Evolutionary conservation across 768 basidiomycete species (phyloP).

Genomic region (Cubamyces lactineus): DNA sequence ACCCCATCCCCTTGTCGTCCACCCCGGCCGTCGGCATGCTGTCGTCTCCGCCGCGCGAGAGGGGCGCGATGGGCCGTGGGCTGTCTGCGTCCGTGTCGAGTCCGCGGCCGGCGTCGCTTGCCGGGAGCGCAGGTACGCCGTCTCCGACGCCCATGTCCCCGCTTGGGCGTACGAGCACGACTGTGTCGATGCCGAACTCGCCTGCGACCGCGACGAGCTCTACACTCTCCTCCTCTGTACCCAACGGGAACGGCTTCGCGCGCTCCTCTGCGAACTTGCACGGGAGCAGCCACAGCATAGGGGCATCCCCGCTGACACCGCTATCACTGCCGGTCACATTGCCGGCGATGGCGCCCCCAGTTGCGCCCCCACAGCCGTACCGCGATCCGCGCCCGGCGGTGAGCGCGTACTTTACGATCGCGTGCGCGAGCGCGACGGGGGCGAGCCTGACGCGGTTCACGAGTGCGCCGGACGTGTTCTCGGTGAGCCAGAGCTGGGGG

Average conservation of each 20-base stretch:
- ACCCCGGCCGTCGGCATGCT: slow-evolving; percentile 40
- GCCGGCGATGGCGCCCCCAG: slow-evolving; percentile 49
- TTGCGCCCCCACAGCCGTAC: slow-evolving; percentile 67
- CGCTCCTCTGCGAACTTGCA: slow-evolving; percentile 22
- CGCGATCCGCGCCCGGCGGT: slow-evolving; percentile 73
- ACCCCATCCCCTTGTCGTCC: slow-evolving; percentile 77
- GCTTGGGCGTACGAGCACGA: slow-evolving; percentile 45
- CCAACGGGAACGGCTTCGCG: slow-evolving; percentile 5
- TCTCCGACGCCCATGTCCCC: slow-evolving; percentile 14
- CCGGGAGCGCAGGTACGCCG: neutral
- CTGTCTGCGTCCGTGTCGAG: slow-evolving; percentile 20
- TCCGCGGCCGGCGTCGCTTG: slow-evolving; percentile 18
- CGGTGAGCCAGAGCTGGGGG: slow-evolving; percentile 89
- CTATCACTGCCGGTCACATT: slow-evolving; percentile 22
- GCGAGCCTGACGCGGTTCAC: slow-evolving; percentile 82
- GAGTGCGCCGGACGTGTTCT: slow-evolving; percentile 84
- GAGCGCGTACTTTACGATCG: slow-evolving; percentile 82
- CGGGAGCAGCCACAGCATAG: slow-evolving; percentile 19
- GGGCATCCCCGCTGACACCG: slow-evolving; percentile 5
- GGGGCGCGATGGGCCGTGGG: slow-evolving; percentile 12
- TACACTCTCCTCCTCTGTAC: slow-evolving; percentile 12
- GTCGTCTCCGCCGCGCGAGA: slow-evolving; percentile 12
- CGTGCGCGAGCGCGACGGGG: slow-evolving; percentile 80
- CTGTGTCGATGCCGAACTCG: slow-evolving; percentile 28
- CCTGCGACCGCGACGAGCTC: slow-evolving; percentile 17